Evolutionary conservation across 2,329 filamentous ascomycete genomes (phyloP), one percentile per base, ranked within the genome.

Genomic region (Aspergillus clavatus): DNA sequence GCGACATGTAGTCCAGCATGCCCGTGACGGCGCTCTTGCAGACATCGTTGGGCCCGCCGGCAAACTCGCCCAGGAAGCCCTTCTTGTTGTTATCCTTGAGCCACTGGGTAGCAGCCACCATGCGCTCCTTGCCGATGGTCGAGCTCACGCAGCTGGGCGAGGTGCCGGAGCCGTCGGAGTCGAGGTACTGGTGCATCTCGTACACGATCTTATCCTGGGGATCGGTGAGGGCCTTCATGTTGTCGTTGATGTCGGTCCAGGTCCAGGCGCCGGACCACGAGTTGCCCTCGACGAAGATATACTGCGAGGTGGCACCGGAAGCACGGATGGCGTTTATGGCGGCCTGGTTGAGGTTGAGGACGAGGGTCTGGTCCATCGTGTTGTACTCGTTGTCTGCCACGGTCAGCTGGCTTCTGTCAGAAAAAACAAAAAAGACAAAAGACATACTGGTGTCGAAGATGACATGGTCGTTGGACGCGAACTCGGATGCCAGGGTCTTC

Each of bases 121-220:
- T 62, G 4, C 78, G 69, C 52, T 80, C 73, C 19, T 63, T 60
- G 42, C 78, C 76, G 48, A 81, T 77, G n/a, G 77, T 81, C 4
- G 61, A 50, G 48, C 61, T 72, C 12, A 79, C 76, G 56, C 79
- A 82, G 22, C 65, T 63, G 1, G 61, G 63, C 2, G 65, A 68
- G 0, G 77, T 80, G 8, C 78, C 78, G 3, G 72, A 76, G 46
- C 75, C 72, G 45, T 81, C 78, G 0, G 61, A 66, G 63, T 82
- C 78, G 28, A 81, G 77, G 55, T 81, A 82, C 64, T 81, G 78
- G 59, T 82, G 78, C 78, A 81, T 81, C 56, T 81, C 76, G 62
- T 78, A 81, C 58, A 81, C 63, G 45, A 81, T 70, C 56, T 77
- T 78, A 63, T 79, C 65, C 37, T 67, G 47, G 0, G 77, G 69